phyloP scores from a whole-genome alignment of 2,329 filamentous ascomycete genomes.

The Calonectria leucothoes region DNA sequence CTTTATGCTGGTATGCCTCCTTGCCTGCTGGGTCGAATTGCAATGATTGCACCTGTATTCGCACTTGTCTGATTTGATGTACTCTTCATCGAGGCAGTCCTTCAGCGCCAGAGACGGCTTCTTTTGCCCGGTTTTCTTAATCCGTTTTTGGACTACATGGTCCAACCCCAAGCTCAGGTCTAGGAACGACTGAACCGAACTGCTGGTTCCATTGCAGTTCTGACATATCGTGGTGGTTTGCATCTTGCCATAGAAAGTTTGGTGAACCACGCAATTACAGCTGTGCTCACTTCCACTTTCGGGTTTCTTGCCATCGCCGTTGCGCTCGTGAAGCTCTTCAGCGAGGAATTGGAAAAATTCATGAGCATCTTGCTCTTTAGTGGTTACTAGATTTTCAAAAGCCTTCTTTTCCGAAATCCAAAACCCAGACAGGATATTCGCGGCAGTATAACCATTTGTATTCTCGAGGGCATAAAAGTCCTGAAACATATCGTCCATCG shows the following conservation, averaged over 20 bases:
- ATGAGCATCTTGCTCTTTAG: conserved; percentile 95
- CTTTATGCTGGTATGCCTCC: conserved; percentile 86
- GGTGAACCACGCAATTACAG: conserved; percentile 93
- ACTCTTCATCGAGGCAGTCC: conserved; percentile 86
- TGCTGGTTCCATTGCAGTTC: conserved; percentile 84
- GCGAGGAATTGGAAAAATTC: conserved; percentile 97
- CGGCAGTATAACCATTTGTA: conserved; percentile 89
- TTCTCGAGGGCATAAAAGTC: conserved; percentile 79
- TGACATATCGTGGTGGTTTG: conserved; percentile 92
- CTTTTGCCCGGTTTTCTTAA: conserved; percentile 64
- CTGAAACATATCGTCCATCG: conserved; percentile 80
- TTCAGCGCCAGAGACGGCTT: conserved; percentile 63
- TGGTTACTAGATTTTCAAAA: conserved; percentile 83
- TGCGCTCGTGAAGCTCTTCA: conserved; percentile 88
- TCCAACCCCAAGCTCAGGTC: conserved; percentile 92
- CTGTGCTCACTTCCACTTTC: conserved; percentile 69
- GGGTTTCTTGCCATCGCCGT: conserved; percentile 75
- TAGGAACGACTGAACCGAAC: conserved; percentile 88
- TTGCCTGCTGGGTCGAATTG: conserved; percentile 80
- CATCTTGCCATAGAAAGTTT: conserved; percentile 93
- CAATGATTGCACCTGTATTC: conserved; percentile 91
- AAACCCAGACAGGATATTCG: conserved; percentile 88
- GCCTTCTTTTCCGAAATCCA: conserved; percentile 86
- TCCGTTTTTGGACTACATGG: conserved; percentile 73
- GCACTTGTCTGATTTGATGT: conserved; percentile 87